A percentile compares a stretch with the other conserved stretches of the same genome.
Conservation (phyloP, 805 yeast species). For the Martiniozyma abietophila region DNA sequence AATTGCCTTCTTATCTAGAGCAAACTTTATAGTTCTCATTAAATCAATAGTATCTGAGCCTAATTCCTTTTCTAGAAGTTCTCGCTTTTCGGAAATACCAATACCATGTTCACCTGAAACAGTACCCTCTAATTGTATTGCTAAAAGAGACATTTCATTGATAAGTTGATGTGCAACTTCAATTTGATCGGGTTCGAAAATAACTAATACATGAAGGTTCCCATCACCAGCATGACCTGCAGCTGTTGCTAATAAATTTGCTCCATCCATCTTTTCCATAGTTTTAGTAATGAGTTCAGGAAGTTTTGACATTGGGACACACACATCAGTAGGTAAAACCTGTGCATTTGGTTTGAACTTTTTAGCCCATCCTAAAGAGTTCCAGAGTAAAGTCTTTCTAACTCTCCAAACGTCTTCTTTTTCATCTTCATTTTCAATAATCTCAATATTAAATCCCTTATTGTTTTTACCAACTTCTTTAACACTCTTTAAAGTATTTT, state of each 20-base stretch:
- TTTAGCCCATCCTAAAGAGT: constrained; percentile 57
- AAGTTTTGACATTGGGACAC: constrained; percentile 66
- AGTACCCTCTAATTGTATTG: constrained; percentile 67
- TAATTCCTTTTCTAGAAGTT: constrained; percentile 49
- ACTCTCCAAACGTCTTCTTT: constrained; percentile 67
- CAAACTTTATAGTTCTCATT: constrained; percentile 65
- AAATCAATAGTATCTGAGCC: constrained; percentile 59
- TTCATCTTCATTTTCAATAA: constrained; percentile 55
- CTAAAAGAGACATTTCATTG: constrained; percentile 53
- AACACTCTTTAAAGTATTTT: constrained; percentile 39
- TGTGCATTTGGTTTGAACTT: constrained; percentile 30
- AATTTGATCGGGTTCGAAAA: constrained; percentile 45
- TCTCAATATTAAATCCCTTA: constrained; percentile 46
- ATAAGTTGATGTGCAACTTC: constrained; percentile 40
- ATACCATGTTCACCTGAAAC: constrained; percentile 86
- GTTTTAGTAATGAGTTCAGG: constrained; percentile 56
- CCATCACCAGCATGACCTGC: constrained; percentile 85
- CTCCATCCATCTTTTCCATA: constrained; percentile 44
- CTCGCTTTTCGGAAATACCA: constrained; percentile 64
- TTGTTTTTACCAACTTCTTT: constrained; percentile 42
- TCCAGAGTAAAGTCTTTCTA: constrained; percentile 61
- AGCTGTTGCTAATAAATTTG: constrained; percentile 47
- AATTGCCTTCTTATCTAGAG: constrained; percentile 65
- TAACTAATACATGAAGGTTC: constrained; percentile 61
- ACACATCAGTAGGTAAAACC: constrained; percentile 77